Percentiles rank a stretch among this genome's conserved stretches.
These are phyloP conservation scores for Plantago coronopus DNA, from an alignment of 305 asterid genomes.

Conservation along the genomic window DNA sequence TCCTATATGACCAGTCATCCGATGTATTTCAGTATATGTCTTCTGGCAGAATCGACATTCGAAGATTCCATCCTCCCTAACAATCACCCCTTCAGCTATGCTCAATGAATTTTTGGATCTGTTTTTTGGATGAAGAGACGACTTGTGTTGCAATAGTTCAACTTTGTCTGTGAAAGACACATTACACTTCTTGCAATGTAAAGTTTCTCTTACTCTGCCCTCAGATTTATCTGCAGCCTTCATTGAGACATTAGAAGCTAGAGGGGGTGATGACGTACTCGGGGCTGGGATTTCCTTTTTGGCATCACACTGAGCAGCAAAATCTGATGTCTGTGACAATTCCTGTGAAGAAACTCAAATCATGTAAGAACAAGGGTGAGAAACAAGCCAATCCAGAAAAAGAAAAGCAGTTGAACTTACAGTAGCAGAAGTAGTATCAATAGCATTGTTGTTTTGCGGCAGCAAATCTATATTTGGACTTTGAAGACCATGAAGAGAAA, in stretches of 20 bases:
- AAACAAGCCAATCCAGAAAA: background rate
- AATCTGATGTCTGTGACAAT: slow-evolving; percentile 41
- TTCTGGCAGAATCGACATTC: slow-evolving; percentile 78
- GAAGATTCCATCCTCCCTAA: slow-evolving; percentile 60
- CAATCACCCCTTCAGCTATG: slow-evolving; percentile 65
- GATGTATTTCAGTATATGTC: slow-evolving; percentile 54
- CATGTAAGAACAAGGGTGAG: slow-evolving; percentile 5
- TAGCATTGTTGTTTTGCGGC: slow-evolving; percentile 30
- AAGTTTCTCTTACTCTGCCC: slow-evolving; percentile 36
- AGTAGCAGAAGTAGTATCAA: slow-evolving; percentile 30
- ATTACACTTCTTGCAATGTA: slow-evolving; percentile 42
- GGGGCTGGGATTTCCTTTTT: slow-evolving; percentile 29
- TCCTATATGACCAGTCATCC: slow-evolving; percentile 71
- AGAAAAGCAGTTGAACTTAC: slow-evolving; percentile 34
- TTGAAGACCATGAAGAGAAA: slow-evolving; percentile 48
- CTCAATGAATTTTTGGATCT: slow-evolving; percentile 40
- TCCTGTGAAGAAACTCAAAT: slow-evolving; percentile 20
- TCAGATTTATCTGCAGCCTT: slow-evolving; percentile 32
- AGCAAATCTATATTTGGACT: slow-evolving; percentile 25
- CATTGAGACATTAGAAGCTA: slow-evolving; percentile 25
- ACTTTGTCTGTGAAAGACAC: slow-evolving; percentile 39
- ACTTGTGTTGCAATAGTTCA: slow-evolving; percentile 50
- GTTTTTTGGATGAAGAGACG: slow-evolving; percentile 48
- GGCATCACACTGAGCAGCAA: slow-evolving; percentile 31
- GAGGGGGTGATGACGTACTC: slow-evolving; percentile 33